Conservation (phyloP, 768 basidiomycete species). For the Fomitopsis serialis region DNA sequence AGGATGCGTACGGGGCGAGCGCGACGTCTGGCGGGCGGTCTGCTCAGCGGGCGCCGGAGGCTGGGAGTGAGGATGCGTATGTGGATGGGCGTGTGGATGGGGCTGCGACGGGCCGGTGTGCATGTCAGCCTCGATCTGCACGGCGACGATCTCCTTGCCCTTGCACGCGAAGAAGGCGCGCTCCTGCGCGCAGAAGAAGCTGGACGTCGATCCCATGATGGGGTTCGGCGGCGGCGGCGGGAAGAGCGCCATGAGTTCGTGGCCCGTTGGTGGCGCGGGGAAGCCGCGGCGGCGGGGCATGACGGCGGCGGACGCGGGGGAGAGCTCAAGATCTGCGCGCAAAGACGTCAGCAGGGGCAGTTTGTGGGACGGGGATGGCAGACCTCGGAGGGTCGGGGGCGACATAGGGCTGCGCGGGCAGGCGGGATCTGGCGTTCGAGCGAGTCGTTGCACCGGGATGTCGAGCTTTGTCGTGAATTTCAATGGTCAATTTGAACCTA, state of each 20-base stretch:
- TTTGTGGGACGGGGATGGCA: background rate
- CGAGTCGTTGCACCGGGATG: too few species aligned
- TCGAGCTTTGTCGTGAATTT: too few species aligned
- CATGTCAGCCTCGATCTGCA: slow-evolving; percentile 66
- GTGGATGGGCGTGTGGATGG: background rate
- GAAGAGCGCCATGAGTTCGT: slow-evolving; percentile 83
- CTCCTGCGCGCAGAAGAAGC: slow-evolving; percentile 71
- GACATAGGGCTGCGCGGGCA: slow-evolving; percentile 34
- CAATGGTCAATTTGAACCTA: too few species aligned
- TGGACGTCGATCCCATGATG: slow-evolving; percentile 60
- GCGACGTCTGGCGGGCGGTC: too few species aligned
- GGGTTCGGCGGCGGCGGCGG: slow-evolving; percentile 65
- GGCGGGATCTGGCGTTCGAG: slow-evolving; percentile 6
- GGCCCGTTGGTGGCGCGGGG: slow-evolving; percentile 74
- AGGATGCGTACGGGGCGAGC: background rate
- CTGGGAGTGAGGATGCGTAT: too few species aligned
- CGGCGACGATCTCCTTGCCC: slow-evolving; percentile 72
- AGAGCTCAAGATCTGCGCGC: slow-evolving; percentile 56
- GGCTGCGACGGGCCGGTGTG: slow-evolving; percentile 13
- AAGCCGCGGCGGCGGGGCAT: slow-evolving; percentile 51
- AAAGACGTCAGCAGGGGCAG: background rate
- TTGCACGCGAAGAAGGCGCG: slow-evolving; percentile 78
- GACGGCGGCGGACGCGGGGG: slow-evolving; percentile 24
- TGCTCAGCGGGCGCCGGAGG: background rate
- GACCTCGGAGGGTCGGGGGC: slow-evolving; percentile 59